These are phyloP conservation scores for Brassica cretica DNA, from an alignment of 345 rosid genomes.

Conservation along the genomic window DNA sequence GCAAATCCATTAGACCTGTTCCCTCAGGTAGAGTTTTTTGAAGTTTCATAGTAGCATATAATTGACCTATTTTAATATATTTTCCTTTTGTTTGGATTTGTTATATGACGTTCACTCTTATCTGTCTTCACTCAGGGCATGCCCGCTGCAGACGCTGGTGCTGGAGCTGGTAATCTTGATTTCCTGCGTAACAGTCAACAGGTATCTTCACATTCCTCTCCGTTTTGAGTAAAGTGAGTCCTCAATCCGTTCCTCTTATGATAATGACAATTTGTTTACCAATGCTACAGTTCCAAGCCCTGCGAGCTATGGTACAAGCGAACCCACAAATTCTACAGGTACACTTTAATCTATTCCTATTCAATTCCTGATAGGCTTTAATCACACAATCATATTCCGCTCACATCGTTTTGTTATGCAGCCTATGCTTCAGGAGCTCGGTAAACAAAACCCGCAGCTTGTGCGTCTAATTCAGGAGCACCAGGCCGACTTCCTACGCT, in stretches of 20 bases:
- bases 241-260: background rate
- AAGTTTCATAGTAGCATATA: background rate
- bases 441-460: conserved; percentile 85
- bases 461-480: conserved; percentile 91
- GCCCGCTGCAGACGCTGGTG: conserved; percentile 71
- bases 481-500: conserved; percentile 81
- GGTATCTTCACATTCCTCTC: conserved; percentile 41
- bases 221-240: background rate
- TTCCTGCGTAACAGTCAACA: conserved; percentile 92
- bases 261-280: background rate
- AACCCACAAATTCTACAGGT: conserved; percentile 89
- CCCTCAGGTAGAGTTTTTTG: conserved; percentile 30
- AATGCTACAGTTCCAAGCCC: conserved; percentile 70
- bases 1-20: conserved; percentile 42
- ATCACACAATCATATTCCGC: background rate
- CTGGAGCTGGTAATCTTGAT: conserved; percentile 83
- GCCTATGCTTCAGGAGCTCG: conserved; percentile 98
- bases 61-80: background rate
- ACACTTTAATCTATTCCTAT: background rate
- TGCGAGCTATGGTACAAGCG: conserved; percentile 85
- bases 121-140: conserved; percentile 61
- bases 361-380: background rate
- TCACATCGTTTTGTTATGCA: conserved; percentile 34
- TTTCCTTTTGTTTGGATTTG: background rate
- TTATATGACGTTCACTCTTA: conserved; percentile 9